These are phyloP conservation scores for Clonostachys solani DNA, from an alignment of 2,329 filamentous ascomycete genomes.

Conservation along the genomic window DNA sequence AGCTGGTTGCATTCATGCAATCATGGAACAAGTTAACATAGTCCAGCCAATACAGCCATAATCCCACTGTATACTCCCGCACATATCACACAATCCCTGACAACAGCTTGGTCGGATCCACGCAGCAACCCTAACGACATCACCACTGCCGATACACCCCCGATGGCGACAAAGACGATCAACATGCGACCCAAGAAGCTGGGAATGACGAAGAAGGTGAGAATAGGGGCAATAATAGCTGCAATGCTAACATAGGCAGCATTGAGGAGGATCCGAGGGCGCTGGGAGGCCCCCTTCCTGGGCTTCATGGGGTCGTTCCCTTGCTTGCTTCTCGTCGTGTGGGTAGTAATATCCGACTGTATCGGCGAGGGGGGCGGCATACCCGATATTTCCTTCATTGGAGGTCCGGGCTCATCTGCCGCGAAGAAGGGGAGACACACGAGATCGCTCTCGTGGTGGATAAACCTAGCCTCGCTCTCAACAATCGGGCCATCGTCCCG, in stretches of 20 bases:
- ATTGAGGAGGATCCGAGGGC: neutral
- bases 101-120: neutral
- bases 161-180: conserved; percentile 48
- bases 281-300: no score
- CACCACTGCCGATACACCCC: conserved; percentile 28
- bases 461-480: conserved; percentile 55
- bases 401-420: conserved; percentile 2
- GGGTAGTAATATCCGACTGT: neutral
- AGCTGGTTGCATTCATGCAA: no score
- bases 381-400: conserved; percentile 3
- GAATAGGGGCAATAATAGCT: conserved; percentile 48
- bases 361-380: conserved; percentile 1
- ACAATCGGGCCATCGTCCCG: conserved; percentile 45
- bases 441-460: conserved; percentile 51
- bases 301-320: neutral
- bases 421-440: conserved; percentile 24
- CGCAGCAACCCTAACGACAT: conserved; percentile 13
- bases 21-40: no score
- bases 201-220: conserved; percentile 54
- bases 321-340: neutral
- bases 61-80: neutral
- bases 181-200: conserved; percentile 53
- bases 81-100: neutral
- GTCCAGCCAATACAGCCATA: neutral
- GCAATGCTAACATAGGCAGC: conserved; percentile 12